Conservation (phyloP, 116 monocot genomes). For the Cymodocea nodosa region DNA sequence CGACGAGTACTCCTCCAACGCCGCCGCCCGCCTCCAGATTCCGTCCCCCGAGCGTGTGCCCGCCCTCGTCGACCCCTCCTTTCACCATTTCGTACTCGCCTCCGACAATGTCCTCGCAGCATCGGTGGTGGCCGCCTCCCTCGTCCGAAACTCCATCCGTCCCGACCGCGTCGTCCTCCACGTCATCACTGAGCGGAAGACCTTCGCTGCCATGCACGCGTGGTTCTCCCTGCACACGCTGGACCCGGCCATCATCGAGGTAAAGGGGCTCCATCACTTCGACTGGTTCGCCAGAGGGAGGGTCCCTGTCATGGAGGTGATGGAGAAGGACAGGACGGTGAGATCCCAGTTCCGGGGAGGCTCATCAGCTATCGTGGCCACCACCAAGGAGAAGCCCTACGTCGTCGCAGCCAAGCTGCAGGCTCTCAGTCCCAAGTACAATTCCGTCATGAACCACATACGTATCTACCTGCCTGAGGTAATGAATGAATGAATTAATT, state of each 20-base stretch:
- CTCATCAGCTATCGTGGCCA: constrained; percentile 44
- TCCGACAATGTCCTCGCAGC: constrained; percentile 86
- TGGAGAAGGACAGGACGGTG: constrained; percentile 58
- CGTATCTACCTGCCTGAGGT: constrained; percentile 77
- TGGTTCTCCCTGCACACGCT: constrained; percentile 81
- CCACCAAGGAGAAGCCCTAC: constrained; percentile 34
- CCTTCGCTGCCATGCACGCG: constrained; percentile 79
- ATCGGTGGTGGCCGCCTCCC: constrained; percentile 52
- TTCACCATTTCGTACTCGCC: constrained; percentile 68
- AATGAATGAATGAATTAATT: too few species aligned
- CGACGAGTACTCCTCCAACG: constrained; percentile 59
- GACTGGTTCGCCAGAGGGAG: constrained; percentile 64
- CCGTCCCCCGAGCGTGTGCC: constrained; percentile 46
- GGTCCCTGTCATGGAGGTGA: constrained; percentile 59
- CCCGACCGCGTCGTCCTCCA: constrained; percentile 49
- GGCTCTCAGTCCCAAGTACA: constrained; percentile 68
- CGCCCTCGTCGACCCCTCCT: constrained; percentile 38
- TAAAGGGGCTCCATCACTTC: constrained; percentile 78
- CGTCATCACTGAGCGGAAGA: constrained; percentile 78
- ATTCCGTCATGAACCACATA: constrained; percentile 74
- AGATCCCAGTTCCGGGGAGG: constrained; percentile 50
- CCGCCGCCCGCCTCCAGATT: constrained; percentile 52
- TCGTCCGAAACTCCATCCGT: constrained; percentile 35
- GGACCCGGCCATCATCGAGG: constrained; percentile 71
- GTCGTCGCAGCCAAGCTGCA: constrained; percentile 73